Conservation (phyloP, 2,329 filamentous ascomycete species). For the Escovopsis sp. region DNA sequence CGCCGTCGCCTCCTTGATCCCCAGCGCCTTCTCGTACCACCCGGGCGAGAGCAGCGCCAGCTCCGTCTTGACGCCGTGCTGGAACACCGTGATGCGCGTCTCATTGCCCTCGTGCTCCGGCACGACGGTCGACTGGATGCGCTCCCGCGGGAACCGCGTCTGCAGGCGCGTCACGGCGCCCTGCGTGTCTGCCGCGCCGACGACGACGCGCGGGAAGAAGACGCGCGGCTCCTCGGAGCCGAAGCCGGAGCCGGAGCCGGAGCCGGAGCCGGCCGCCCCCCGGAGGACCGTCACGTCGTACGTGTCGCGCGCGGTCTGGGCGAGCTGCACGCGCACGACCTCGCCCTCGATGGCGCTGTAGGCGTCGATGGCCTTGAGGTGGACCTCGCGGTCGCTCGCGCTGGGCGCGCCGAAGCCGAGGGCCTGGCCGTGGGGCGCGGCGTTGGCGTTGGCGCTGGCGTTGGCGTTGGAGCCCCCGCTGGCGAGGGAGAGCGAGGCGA, state of each 20-base stretch:
- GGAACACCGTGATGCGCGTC: conserved; percentile 64
- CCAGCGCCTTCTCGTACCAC: conserved; percentile 82
- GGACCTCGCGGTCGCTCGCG: conserved; percentile 30
- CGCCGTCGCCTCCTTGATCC: conserved; percentile 63
- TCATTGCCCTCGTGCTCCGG: conserved; percentile 36
- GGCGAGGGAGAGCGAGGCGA: conserved; percentile 51
- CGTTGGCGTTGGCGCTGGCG: conserved; percentile 35
- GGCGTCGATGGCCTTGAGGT: conserved; percentile 44
- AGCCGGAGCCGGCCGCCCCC: no score
- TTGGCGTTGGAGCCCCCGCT: conserved; percentile 26
- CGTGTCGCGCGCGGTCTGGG: conserved; percentile 40
- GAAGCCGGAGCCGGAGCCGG: no score
- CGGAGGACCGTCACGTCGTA: conserved; percentile 29
- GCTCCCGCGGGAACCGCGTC: conserved; percentile 63
- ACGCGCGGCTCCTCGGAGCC: conserved; percentile 24
- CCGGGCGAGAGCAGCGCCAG: conserved; percentile 44
- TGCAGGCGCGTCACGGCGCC: conserved; percentile 18
- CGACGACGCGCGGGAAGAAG: conserved; percentile 27
- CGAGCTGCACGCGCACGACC: conserved; percentile 38
- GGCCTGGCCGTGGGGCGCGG: conserved; percentile 33
- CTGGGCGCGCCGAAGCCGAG: conserved; percentile 39
- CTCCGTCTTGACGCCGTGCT: conserved; percentile 45
- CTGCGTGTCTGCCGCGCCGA: conserved; percentile 22
- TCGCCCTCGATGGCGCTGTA: conserved; percentile 49
- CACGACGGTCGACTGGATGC: conserved; percentile 68